A percentile compares a stretch with the other conserved stretches of the same genome.
These are phyloP conservation scores for Candolleomyces aberdarensis DNA, from an alignment of 768 basidiomycete genomes.

Conservation along the genomic window DNA sequence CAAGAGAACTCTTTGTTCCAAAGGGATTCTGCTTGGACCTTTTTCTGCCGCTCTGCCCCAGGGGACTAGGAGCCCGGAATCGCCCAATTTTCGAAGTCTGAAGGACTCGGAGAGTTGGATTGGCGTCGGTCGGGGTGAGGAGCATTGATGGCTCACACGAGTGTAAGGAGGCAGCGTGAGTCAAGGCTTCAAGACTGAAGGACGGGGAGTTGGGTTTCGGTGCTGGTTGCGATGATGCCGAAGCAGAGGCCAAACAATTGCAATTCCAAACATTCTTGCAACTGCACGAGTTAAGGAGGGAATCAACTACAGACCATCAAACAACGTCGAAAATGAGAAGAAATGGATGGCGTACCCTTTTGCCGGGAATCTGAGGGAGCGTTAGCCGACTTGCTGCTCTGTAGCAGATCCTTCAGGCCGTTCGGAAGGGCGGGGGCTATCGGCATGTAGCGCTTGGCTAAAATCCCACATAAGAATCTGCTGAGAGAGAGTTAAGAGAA, in stretches of 20 bases:
- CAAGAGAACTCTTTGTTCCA: neutral
- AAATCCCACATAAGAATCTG: conserved; percentile 13
- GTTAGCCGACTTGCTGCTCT: conserved; percentile 14
- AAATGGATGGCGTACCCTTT: conserved; percentile 35
- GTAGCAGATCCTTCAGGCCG: conserved; percentile 58
- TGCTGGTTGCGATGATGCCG: conserved; percentile 10
- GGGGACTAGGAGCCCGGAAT: conserved; percentile 27
- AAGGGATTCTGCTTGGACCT: conserved; percentile 22
- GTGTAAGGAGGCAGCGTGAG: conserved; percentile 35
- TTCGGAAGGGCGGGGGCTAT: conserved; percentile 72
- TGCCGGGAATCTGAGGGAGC: conserved; percentile 43
- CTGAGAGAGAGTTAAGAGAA: conserved; percentile 9
- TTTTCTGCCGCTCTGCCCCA: conserved; percentile 26
- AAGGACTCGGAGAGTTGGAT: neutral
- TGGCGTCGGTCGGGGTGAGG: neutral
- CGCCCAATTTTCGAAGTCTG: conserved; percentile 11
- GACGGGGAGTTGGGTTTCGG: conserved; percentile 4
- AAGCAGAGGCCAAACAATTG: conserved; percentile 33
- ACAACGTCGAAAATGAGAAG: conserved; percentile 4
- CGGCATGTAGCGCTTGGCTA: conserved; percentile 68
- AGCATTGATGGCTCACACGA: conserved; percentile 18
- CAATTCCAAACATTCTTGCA: conserved; percentile 58
- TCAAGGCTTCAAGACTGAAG: conserved; percentile 29
- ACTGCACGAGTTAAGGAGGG: conserved; percentile 60
- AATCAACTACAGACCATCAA: conserved; percentile 51